These are phyloP conservation scores for Limnomonas spitsbergensis DNA, from an alignment of 139 green algal species.

Conservation along the genomic window DNA sequence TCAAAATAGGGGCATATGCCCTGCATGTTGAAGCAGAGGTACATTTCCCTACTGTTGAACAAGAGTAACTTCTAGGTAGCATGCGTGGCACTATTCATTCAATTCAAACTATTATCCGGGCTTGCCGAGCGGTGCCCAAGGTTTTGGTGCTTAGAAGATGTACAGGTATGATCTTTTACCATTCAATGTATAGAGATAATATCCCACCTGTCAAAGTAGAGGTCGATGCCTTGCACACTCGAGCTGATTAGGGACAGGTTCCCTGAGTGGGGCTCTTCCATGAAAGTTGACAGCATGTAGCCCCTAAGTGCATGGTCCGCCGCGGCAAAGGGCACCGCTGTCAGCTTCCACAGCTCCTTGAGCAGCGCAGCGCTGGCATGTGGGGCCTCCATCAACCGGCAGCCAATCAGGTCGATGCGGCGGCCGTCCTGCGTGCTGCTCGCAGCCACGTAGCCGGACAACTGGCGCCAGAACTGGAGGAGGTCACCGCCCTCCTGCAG, in stretches of 20 bases:
- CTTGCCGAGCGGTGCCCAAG: too few relatives aligned
- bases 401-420: conserved; percentile 41
- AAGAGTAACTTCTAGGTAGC: too few relatives aligned
- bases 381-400: conserved; percentile 36
- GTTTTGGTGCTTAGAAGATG: too few relatives aligned
- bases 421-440: background rate
- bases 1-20: too few relatives aligned
- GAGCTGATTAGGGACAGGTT: conserved; percentile 21
- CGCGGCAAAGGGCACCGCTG: conserved; percentile 43
- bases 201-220: conserved; percentile 27
- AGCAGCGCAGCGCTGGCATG: conserved; percentile 36
- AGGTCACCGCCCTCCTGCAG: conserved; percentile 31
- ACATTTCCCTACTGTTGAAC: too few relatives aligned
- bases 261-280: conserved; percentile 24
- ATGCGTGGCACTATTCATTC: too few relatives aligned
- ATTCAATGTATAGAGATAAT: too few relatives aligned
- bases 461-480: conserved; percentile 44
- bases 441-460: conserved; percentile 33
- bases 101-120: too few relatives aligned
- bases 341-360: conserved; percentile 43
- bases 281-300: conserved; percentile 42
- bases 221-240: conserved; percentile 20
- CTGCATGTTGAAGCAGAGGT: too few relatives aligned
- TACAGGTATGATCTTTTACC: too few relatives aligned
- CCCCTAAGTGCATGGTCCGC: conserved; percentile 36